These are phyloP conservation scores for Candida hungchunana DNA, from an alignment of 805 yeast species.

Conservation along the genomic window DNA sequence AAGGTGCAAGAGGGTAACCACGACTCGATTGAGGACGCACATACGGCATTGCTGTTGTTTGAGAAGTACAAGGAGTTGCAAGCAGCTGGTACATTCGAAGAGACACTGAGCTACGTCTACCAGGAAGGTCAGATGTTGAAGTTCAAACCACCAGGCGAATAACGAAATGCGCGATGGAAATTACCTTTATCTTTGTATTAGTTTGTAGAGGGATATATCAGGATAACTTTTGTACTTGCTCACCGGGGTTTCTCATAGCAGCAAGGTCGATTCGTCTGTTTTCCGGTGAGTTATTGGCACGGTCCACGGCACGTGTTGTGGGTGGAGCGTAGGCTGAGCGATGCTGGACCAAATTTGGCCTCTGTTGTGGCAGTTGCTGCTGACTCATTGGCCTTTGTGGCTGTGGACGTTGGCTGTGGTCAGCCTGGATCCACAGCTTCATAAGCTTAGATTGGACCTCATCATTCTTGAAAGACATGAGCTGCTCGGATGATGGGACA, in stretches of 20 bases:
- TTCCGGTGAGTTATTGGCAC: slow-evolving; percentile 25
- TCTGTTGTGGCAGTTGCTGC: slow-evolving; percentile 16
- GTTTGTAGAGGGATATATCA: slow-evolving; percentile 4
- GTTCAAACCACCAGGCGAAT: slow-evolving; percentile 26
- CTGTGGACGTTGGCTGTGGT: slow-evolving; percentile 11
- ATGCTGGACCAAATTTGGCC: slow-evolving; percentile 9
- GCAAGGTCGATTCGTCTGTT: slow-evolving; percentile 25
- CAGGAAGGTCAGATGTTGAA: slow-evolving; percentile 48
- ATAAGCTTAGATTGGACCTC: slow-evolving; percentile 19
- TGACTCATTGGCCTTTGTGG: slow-evolving; percentile 4
- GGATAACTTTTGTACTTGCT: slow-evolving; percentile 22
- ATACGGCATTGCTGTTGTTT: slow-evolving; percentile 76
- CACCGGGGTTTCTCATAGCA: slow-evolving; percentile 21
- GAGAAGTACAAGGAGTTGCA: slow-evolving; percentile 63
- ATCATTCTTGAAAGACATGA: slow-evolving; percentile 13
- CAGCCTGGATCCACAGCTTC: slow-evolving; percentile 25
- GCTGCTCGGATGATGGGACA: not conserved
- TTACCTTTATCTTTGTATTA: not conserved
- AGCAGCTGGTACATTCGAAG: slow-evolving; percentile 55
- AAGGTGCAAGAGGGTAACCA: slow-evolving; percentile 91
- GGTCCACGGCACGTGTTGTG: slow-evolving; percentile 39
- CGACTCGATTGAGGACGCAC: slow-evolving; percentile 96
- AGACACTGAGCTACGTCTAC: slow-evolving; percentile 61
- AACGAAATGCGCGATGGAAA: slow-evolving; percentile 3
- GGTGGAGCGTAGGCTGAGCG: slow-evolving; percentile 23